Percentiles rank a stretch among this genome's conserved stretches.
phyloP scores from a whole-genome alignment of 495 filamentous ascomycete genomes.

The Neurospora sp. region DNA sequence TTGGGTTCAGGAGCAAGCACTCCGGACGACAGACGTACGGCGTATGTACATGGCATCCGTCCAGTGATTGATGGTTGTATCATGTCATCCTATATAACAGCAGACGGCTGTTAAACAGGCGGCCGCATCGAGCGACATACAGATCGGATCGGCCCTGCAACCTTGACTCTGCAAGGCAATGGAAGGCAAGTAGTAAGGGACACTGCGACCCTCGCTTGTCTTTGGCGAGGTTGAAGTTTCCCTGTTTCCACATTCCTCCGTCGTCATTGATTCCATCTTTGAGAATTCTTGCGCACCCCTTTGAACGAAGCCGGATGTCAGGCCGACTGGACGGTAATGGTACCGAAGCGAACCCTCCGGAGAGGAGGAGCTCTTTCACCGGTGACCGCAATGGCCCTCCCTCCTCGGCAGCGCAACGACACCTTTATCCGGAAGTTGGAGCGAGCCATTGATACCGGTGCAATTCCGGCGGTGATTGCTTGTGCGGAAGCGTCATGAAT shows the following conservation, averaged over 20 bases:
- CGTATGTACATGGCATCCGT: background rate
- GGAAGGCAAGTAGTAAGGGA: background rate
- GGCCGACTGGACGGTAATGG: background rate
- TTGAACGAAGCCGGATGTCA: background rate
- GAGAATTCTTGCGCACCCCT: background rate
- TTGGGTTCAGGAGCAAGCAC: background rate
- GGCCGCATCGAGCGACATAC: background rate
- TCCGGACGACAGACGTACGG: background rate
- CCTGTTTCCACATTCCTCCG: background rate
- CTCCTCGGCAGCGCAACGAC: background rate
- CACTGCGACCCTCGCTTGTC: background rate
- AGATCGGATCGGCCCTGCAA: background rate
- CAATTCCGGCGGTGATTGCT: background rate
- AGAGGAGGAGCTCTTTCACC: background rate
- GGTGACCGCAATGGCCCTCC: background rate
- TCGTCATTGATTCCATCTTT: background rate
- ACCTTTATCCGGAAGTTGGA: background rate
- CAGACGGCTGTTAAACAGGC: background rate
- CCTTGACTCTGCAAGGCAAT: background rate
- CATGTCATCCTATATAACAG: background rate
- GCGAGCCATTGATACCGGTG: background rate
- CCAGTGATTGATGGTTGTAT: background rate
- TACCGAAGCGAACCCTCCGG: background rate
- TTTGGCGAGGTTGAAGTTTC: background rate
- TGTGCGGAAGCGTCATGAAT: background rate